phyloP scores from a whole-genome alignment of 495 filamentous ascomycete genomes.

The Tuber melanosporum region DNA sequence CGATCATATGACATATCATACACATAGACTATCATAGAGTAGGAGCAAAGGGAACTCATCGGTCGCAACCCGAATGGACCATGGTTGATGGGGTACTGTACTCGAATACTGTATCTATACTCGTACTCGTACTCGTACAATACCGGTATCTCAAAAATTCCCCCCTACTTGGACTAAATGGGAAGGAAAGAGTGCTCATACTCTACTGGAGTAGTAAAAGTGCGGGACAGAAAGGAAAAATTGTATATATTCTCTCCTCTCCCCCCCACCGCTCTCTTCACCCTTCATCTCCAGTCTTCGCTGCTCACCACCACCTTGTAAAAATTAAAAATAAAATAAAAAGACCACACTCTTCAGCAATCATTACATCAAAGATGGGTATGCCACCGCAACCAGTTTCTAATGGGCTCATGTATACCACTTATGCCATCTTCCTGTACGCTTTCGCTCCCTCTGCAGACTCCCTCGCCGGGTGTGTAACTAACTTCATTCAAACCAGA shows the following conservation, averaged over 20 bases:
- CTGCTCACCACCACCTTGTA: neutral
- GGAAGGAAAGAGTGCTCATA: neutral
- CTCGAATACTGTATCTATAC: too few relatives aligned
- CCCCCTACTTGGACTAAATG: neutral
- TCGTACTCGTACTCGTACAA: too few relatives aligned
- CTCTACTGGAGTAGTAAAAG: neutral
- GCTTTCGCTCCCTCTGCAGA: constrained; percentile 28
- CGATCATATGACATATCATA: too few relatives aligned
- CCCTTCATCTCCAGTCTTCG: neutral
- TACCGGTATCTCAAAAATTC: neutral
- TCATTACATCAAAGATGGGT: constrained; percentile 14
- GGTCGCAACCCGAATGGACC: too few relatives aligned
- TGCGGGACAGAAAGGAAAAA: neutral
- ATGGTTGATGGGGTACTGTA: too few relatives aligned
- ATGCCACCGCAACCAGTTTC: constrained; percentile 48
- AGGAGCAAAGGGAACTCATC: too few relatives aligned
- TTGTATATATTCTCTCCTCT: neutral
- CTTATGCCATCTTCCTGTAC: constrained; percentile 66
- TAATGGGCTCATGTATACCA: constrained; percentile 68
- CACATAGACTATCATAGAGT: too few relatives aligned
- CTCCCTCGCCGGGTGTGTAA: neutral
- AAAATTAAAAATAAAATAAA: neutral
- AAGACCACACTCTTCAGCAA: neutral
- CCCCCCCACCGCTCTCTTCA: neutral
- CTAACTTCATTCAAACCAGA: constrained; percentile 43